Percentiles rank a stretch among this genome's conserved stretches.
phyloP scores from a whole-genome alignment of 352 stramenopile genomes.

The Pythium folliculosum region DNA sequence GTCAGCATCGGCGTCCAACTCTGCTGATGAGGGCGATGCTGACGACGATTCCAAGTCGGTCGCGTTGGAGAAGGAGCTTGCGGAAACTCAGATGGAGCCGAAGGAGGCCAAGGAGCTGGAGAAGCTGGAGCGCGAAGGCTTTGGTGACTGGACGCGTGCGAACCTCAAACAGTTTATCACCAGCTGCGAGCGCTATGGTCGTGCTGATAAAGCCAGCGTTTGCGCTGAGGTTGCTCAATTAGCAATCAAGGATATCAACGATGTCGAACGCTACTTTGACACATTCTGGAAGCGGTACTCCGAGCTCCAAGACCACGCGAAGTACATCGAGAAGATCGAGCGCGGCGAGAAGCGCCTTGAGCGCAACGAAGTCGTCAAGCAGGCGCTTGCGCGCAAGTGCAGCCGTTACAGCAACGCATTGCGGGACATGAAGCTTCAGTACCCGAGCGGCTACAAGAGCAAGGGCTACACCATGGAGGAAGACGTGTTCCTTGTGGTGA shows the following conservation, averaged over 20 bases:
- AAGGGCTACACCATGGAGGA: slow-evolving; percentile 96
- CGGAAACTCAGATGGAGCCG: slow-evolving; percentile 72
- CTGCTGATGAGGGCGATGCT: slow-evolving; percentile 57
- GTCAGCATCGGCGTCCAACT: slow-evolving; percentile 52
- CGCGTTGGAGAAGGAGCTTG: slow-evolving; percentile 80
- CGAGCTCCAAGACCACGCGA: slow-evolving; percentile 91
- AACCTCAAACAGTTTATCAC: slow-evolving; percentile 90
- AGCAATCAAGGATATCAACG: slow-evolving; percentile 87
- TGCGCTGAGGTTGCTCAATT: slow-evolving; percentile 90
- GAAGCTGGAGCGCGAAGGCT: slow-evolving; percentile 86
- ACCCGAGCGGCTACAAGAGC: slow-evolving; percentile 91
- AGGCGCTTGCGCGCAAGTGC: slow-evolving; percentile 95
- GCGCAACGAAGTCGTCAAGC: slow-evolving; percentile 95
- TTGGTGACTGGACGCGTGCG: slow-evolving; percentile 94
- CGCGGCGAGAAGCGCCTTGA: slow-evolving; percentile 96
- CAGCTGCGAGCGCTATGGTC: slow-evolving; percentile 94
- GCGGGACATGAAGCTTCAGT: slow-evolving; percentile 87
- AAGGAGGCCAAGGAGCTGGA: slow-evolving; percentile 72
- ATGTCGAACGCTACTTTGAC: slow-evolving; percentile 95
- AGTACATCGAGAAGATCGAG: slow-evolving; percentile 96
- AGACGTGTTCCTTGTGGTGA: slow-evolving; percentile 98
- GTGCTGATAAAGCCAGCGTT: slow-evolving; percentile 89
- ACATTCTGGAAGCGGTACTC: slow-evolving; percentile 95
- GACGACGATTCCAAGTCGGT: slow-evolving; percentile 53
- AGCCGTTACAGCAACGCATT: slow-evolving; percentile 94